Evolutionary conservation across 2,329 filamentous ascomycete species (phyloP), one percentile per base, ranked within the genome.

Genomic region (Cyphellophora attinorum): DNA sequence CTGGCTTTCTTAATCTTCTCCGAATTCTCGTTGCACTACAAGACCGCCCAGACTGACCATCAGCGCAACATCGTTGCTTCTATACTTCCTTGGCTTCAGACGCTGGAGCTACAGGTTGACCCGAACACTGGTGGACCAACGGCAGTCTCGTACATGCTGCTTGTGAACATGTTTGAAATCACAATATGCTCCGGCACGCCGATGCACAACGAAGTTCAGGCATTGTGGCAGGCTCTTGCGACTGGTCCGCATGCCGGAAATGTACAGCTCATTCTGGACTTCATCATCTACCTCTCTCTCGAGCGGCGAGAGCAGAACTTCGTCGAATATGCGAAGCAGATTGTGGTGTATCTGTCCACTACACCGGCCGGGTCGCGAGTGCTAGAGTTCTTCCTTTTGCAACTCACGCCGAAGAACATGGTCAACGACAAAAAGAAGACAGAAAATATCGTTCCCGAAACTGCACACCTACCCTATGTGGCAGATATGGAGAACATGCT

Each of bases 241-340:
- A 94, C 88, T 1, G 89, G 91, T 0, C 88, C 88, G 0, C 82
- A 95, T 56, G 84, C 79, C 6, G 89, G 88, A 13, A 98, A 98
- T 51, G 91, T 98, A 8, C 85, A 93, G 37, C 67, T 98, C 19
- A 84, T 96, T 10, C 72, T 98, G 1, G 88, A 96, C 55, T 98
- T 98, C 53, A 91, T 98, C 58, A 96, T 98, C 59, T 79, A 79
- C 17, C 72, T 96, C 4, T 98, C 91, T 49, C 65, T 98, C 8
- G 91, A 98, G 51, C 79, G 89, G 19, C 79, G 89, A 31, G 93
- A 98, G 56, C 91, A 98, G 51, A 96, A 95, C 50, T 98, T 95
- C 57, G 89, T 98, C 36, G 85, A 95, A 49, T 94, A 93, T 53
- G 89, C 89, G 4, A 98, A 96, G 62, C 91, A 98, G 57, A 91